Evolutionary conservation across 768 basidiomycete genomes (phyloP), one percentile per base, ranked within the genome.

Genomic region (Tricholoma sp.): DNA sequence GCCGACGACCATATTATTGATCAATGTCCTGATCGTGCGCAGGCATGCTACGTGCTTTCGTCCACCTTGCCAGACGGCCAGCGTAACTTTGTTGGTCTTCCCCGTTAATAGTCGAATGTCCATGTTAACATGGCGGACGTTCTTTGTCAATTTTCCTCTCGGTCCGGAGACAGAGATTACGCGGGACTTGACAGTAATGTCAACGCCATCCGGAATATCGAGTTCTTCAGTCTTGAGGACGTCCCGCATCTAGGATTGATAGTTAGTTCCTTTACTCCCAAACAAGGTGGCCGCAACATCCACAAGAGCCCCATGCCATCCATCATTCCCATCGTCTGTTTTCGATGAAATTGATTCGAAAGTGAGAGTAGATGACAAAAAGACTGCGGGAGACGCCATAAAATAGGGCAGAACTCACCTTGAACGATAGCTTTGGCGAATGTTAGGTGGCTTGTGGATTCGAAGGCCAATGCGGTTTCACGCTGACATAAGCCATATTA

Each of bases 11-110:
- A 99, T 94, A 83, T 99, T 99, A 74, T 84, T 85, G 67, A 99
- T 96, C 67, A 96, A 72, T 64, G 89, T 94, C 74, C 86, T 88
- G 76, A 99, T 92, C 35, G 97, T 99, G 64, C 95, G 86, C 63
- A 99, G 79, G 81, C 95, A 98, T 57, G 97, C 97, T 67, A 98
- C 91, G 71, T 99, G 97, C 80, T 99, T 99, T 71, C 97, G 87
- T 62, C 86, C 89, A 60, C 92, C 97, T 76, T 98, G 93, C 97
- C 97, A 99, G 59, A 99, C 91, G 59, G 93, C 91, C 67, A 98
- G 83, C 60, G 84, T 84, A 71, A 98, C 89, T 71, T 86, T 85
- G 63, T 81, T 83, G 64, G 79, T 78, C 77, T 93, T 88, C 70
- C 83, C 81, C 77, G 89, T 91, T 65, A 91, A 73, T 52, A 93